Conservation (phyloP, 495 filamentous ascomycete species). For the Amorphotheca resinae region DNA sequence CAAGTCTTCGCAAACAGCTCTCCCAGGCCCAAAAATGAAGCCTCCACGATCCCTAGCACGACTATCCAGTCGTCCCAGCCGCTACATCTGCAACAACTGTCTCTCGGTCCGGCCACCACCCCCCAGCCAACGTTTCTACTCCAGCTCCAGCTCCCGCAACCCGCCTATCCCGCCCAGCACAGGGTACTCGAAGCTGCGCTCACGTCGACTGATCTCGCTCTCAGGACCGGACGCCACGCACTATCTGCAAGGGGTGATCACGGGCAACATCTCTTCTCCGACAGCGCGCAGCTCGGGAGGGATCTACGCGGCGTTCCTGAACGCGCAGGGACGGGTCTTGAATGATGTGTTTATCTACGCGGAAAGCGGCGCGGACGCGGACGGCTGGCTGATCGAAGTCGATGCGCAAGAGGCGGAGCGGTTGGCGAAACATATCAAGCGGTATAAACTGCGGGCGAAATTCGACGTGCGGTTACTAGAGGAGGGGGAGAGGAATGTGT, state of each 20-base stretch:
- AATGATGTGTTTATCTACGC: conserved; percentile 87
- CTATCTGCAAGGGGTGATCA: conserved; percentile 81
- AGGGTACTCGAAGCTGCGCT: conserved; percentile 43
- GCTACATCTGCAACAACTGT: conserved; percentile 12
- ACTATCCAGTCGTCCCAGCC: background rate
- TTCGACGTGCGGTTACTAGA: conserved; percentile 52
- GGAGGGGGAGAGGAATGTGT: conserved; percentile 48
- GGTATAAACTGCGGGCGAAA: conserved; percentile 75
- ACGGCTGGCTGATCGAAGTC: conserved; percentile 65
- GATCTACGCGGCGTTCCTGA: conserved; percentile 75
- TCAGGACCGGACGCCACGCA: conserved; percentile 65
- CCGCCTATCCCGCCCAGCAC: conserved; percentile 27
- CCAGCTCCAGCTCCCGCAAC: background rate
- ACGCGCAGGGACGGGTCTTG: conserved; percentile 67
- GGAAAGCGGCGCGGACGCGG: conserved; percentile 10
- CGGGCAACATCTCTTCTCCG: conserved; percentile 49
- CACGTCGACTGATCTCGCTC: conserved; percentile 66
- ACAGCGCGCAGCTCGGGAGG: conserved; percentile 27
- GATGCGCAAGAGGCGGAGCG: conserved; percentile 49
- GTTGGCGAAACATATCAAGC: conserved; percentile 59
- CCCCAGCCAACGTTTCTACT: background rate
- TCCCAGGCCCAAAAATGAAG: conserved; percentile 10
- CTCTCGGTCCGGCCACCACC: background rate
- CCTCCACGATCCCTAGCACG: conserved; percentile 1
- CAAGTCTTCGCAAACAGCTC: conserved; percentile 1